Conservation (phyloP, 2,329 filamentous ascomycete species). For the Phoma sp. region DNA sequence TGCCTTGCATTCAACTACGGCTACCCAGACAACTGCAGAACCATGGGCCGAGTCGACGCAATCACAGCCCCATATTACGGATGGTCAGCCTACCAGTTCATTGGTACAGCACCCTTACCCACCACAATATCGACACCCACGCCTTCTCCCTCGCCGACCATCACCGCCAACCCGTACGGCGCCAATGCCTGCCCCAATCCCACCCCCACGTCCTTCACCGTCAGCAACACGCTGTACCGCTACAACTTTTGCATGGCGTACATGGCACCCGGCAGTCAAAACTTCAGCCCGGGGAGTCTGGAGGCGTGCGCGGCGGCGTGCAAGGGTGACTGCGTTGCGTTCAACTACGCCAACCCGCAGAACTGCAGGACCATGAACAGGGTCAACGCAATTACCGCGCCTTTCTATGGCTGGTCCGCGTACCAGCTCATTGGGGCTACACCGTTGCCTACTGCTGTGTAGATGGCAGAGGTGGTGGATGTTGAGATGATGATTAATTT, state of each 20-base stretch:
- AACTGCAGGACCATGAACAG: constrained; percentile 2
- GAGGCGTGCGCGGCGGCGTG: neutral
- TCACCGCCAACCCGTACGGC: neutral
- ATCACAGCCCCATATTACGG: neutral
- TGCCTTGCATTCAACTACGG: neutral
- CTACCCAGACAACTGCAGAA: neutral
- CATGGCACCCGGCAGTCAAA: neutral
- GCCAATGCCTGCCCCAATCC: neutral
- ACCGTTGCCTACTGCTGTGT: neutral
- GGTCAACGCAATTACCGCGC: neutral
- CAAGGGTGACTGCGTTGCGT: neutral
- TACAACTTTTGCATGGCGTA: constrained; percentile 2
- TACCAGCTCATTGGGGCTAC: constrained; percentile 1
- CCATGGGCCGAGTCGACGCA: neutral
- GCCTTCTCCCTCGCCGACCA: neutral
- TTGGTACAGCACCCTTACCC: neutral
- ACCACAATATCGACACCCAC: neutral
- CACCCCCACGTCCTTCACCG: neutral
- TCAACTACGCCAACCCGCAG: neutral
- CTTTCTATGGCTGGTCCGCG: neutral
- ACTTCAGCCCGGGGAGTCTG: neutral
- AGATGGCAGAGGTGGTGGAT: neutral
- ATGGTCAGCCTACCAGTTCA: neutral
- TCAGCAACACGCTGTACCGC: neutral
- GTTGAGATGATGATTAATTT: neutral